Conservation (phyloP, 225 moss, liverwort and hornwort genomes). For the Bryoerythrophyllum caledonicum region DNA sequence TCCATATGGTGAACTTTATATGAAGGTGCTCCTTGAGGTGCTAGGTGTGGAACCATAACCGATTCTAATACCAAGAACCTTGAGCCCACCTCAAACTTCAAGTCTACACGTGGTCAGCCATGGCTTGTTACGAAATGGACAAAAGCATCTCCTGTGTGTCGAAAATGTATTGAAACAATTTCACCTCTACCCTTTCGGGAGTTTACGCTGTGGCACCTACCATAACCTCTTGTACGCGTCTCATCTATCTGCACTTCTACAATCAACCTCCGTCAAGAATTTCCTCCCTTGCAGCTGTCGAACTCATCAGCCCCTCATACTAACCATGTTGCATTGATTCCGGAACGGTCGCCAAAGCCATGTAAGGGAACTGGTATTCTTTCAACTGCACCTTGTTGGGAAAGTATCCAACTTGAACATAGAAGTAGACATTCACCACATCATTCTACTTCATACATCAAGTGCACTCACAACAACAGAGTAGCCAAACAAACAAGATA, state of each 20-base stretch:
- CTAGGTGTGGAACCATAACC: no score
- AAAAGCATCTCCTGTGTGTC: neutral
- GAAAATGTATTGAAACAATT: slow-evolving; percentile 2
- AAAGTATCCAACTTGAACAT: slow-evolving; percentile 87
- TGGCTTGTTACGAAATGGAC: neutral
- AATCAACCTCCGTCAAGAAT: slow-evolving; percentile 5
- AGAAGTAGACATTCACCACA: slow-evolving; percentile 8
- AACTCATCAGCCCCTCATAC: neutral
- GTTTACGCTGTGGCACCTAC: neutral
- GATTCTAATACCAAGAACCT: no score
- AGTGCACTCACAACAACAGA: neutral
- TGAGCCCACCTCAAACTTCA: no score
- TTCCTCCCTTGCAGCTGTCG: neutral
- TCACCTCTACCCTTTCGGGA: no score
- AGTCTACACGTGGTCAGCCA: neutral
- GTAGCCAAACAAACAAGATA: neutral
- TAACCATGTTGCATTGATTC: no score
- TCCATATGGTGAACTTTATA: no score
- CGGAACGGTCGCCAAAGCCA: no score
- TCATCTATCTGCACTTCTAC: neutral
- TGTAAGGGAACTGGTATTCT: no score
- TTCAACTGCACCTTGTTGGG: no score
- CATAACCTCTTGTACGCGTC: neutral
- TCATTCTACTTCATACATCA: neutral
- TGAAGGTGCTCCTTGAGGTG: no score